phyloP scores from a whole-genome alignment of 1,284 basidiomycete species.

The Leccinum pseudoinsigne region DNA sequence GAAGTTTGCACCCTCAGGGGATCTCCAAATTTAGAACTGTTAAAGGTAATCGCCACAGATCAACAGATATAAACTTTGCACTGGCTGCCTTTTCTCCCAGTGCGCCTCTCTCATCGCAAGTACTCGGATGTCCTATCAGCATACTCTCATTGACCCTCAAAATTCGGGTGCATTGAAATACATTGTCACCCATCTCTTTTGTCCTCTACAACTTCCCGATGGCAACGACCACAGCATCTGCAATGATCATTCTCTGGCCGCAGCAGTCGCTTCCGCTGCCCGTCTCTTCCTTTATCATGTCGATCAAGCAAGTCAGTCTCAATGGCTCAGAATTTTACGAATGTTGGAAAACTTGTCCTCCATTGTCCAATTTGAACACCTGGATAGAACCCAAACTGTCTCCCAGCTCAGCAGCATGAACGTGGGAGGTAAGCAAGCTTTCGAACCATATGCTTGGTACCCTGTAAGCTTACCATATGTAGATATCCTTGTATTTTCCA shows the following conservation, averaged over 20 bases:
- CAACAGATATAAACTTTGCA: neutral
- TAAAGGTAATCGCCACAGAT: neutral
- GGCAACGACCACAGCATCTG: slow-evolving; percentile 11
- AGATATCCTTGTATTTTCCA: slow-evolving; percentile 29
- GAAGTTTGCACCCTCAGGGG: too few species aligned
- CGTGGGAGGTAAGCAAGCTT: neutral
- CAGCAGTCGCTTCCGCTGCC: neutral
- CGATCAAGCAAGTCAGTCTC: neutral
- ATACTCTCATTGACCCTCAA: neutral
- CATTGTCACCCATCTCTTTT: slow-evolving; percentile 23
- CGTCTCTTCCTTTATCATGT: neutral
- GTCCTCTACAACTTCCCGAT: slow-evolving; percentile 20
- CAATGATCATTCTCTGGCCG: slow-evolving; percentile 7
- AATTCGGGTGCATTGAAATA: slow-evolving; percentile 6
- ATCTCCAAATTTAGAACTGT: neutral
- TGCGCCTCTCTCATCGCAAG: neutral
- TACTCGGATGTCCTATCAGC: neutral
- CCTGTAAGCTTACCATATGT: slow-evolving; percentile 3
- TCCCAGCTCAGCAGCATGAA: neutral
- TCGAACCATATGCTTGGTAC: neutral
- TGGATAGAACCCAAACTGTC: neutral
- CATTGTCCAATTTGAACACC: neutral
- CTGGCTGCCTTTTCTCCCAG: neutral
- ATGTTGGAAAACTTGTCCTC: neutral
- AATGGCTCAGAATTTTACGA: neutral